A percentile compares a stretch with the other conserved stretches of the same genome.
phyloP scores from a whole-genome alignment of 345 rosid species.

The Atalantia buxifolia region DNA sequence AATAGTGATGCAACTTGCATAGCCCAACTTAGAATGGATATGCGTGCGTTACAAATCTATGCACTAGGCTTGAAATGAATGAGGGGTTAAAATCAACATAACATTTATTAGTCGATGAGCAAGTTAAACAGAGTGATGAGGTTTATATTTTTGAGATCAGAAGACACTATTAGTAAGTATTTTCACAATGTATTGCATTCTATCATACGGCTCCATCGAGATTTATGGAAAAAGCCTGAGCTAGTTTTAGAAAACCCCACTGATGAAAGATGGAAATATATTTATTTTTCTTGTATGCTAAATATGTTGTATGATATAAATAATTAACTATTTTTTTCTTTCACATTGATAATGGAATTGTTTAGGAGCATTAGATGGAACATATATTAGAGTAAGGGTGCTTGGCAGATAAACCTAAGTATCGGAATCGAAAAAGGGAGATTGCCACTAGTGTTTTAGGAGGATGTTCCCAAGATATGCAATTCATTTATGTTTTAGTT shows the following conservation, averaged over 20 bases:
- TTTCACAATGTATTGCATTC: neutral
- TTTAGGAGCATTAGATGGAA: too few relatives aligned
- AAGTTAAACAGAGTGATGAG: neutral
- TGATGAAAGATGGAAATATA: neutral
- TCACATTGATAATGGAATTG: too few relatives aligned
- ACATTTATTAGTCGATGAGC: neutral
- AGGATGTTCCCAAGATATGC: too few relatives aligned
- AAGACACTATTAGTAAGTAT: neutral
- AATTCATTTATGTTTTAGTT: too few relatives aligned
- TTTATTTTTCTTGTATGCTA: too few relatives aligned
- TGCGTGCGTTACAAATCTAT: neutral
- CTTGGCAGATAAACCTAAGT: too few relatives aligned
- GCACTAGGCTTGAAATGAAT: neutral
- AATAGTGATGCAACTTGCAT: neutral
- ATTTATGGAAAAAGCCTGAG: too few relatives aligned
- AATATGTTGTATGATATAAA: too few relatives aligned
- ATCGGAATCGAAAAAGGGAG: too few relatives aligned
- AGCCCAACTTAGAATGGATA: neutral
- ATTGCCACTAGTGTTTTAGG: too few relatives aligned
- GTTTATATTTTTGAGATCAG: neutral
- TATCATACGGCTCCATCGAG: neutral
- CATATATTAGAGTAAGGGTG: too few relatives aligned
- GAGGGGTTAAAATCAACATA: too few relatives aligned
- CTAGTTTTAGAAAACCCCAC: neutral
- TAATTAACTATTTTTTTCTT: neutral